phyloP scores from a whole-genome alignment of 257 asterid species.

The Mentha longifolia region DNA sequence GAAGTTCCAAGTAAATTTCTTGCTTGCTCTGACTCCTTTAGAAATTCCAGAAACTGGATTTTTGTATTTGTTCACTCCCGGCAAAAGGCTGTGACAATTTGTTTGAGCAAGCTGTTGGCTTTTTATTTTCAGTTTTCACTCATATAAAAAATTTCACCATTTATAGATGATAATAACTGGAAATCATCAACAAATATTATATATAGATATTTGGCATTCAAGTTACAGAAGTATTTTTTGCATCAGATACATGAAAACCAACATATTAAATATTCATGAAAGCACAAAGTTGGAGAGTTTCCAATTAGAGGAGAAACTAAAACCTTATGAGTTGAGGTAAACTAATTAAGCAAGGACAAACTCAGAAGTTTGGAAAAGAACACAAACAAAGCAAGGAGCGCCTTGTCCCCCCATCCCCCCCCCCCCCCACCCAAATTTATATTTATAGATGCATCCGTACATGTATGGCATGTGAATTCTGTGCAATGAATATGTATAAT shows the following conservation, averaged over 20 bases:
- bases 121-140: background rate
- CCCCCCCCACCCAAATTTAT: too few species aligned
- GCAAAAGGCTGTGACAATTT: background rate
- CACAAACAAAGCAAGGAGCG: background rate
- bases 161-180: background rate
- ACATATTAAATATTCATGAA: background rate
- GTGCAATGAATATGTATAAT: background rate
- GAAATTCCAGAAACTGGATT: background rate
- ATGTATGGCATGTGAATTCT: too few species aligned
- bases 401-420: too few species aligned
- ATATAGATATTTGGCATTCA: background rate
- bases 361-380: background rate
- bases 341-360: constrained; percentile 5
- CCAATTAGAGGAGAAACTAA: background rate
- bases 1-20: background rate
- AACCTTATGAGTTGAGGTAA: background rate
- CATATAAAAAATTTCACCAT: background rate
- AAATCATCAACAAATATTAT: background rate
- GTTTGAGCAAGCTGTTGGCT: background rate
- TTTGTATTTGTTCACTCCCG: background rate
- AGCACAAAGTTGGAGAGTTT: background rate
- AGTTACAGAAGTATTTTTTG: background rate
- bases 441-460: too few species aligned
- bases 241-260: background rate
- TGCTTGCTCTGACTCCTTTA: background rate